Evolutionary conservation across 352 stramenopile genomes (phyloP), one percentile per base, ranked within the genome.

Genomic region (Salisapilia sapeloensis): DNA sequence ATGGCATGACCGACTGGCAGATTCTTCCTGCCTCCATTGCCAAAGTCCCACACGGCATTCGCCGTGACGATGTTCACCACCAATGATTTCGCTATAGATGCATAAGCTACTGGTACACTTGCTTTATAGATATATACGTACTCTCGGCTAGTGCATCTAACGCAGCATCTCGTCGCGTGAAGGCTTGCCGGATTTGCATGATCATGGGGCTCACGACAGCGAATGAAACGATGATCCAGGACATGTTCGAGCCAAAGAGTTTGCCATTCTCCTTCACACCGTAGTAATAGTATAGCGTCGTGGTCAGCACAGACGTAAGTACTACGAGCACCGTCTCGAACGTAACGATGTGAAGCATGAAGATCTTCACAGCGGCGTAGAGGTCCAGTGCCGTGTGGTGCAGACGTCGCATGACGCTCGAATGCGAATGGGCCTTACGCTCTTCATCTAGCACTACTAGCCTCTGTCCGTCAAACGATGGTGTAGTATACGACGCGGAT

Each of bases 101-200:
- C 9, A 33, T 10, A n/a, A 33, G 8, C 11, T 33, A 16, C 9
- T 33, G 26, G 31, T n/a, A 44, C 18, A 19, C 13, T 24, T 6
- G 25, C 11, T 6, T 28, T 25, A 2, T 2, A 6, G 4, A 32
- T 10, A 4, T 14, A n/a, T 14, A 38, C 39, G 29, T 43, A 75
- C 60, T 47, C 34, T 87, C 75, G 17, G 66, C 64, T 26, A 87
- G 57, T 26, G 65, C 51, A 25, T 69, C 51, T 4, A 91, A 46
- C 12, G 75, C 71, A 33, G 76, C 39, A 42, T 91, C 75, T 24
- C 75, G 61, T 4, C 71, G 60, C 11, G 50, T 37, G 37, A 87
- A 91, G 11, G 75, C 75, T 41, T 91, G 71, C 11, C 56, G 60
- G 53, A 91, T 85, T 44, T 87, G 71, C 69, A 87, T 86, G 53